Evolutionary conservation across 2,329 filamentous ascomycete species (phyloP).

Genomic region (Fusarium sp.): DNA sequence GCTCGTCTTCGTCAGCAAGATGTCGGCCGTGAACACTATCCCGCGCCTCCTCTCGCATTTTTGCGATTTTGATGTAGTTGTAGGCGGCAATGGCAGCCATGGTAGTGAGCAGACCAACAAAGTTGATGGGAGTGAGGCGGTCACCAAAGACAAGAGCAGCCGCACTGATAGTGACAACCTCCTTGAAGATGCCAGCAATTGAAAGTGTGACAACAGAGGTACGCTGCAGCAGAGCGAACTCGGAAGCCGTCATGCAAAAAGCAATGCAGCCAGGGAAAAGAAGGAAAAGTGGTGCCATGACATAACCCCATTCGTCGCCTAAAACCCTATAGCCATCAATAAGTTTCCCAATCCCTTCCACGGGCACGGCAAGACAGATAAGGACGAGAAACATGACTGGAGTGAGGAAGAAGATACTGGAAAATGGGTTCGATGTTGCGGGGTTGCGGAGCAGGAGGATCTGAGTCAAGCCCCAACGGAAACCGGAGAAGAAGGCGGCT

Average conservation of each 20-base stretch:
- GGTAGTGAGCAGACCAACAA: slow-evolving; percentile 87
- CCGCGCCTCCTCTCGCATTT: slow-evolving; percentile 83
- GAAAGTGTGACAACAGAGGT: slow-evolving; percentile 95
- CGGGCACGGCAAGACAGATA: slow-evolving; percentile 80
- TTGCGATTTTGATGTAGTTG: slow-evolving; percentile 92
- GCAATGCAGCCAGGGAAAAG: slow-evolving; percentile 91
- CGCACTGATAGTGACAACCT: slow-evolving; percentile 93
- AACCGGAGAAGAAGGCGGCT: slow-evolving; percentile 93
- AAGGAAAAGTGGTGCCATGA: slow-evolving; percentile 75
- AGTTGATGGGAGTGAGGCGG: slow-evolving; percentile 84
- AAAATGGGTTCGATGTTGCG: slow-evolving; percentile 95
- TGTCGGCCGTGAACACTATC: slow-evolving; percentile 57
- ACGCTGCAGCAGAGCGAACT: slow-evolving; percentile 93
- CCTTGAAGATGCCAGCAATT: slow-evolving; percentile 98
- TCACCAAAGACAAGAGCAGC: slow-evolving; percentile 91
- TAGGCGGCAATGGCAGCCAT: slow-evolving; percentile 87
- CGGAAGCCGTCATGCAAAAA: slow-evolving; percentile 95
- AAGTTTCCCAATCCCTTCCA: slow-evolving; percentile 80
- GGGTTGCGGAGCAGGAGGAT: slow-evolving; percentile 93
- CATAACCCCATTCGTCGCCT: slow-evolving; percentile 70
- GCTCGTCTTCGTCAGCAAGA: slow-evolving; percentile 45
- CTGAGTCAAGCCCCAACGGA: slow-evolving; percentile 98
- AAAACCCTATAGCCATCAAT: slow-evolving; percentile 71
- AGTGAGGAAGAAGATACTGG: slow-evolving; percentile 96
- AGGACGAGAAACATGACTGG: slow-evolving; percentile 94